A percentile compares a stretch with the other conserved stretches of the same genome.
These are phyloP conservation scores for Lodderomyces oxycetoniae DNA, from an alignment of 1,139 yeast genomes.

Conservation along the genomic window DNA sequence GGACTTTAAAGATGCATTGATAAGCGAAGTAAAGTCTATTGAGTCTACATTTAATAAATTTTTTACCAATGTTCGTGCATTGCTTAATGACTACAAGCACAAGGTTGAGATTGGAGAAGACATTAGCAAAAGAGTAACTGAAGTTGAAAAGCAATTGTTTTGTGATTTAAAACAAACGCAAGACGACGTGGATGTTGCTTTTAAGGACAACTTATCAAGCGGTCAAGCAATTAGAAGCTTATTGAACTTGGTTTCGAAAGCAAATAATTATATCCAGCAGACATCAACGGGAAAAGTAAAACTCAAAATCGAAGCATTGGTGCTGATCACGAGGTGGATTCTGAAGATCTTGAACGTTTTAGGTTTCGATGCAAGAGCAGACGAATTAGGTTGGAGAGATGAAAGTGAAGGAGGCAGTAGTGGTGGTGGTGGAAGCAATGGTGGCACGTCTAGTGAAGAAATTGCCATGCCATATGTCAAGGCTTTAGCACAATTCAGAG, in stretches of 20 bases:
- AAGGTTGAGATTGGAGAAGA: slow-evolving; percentile 41
- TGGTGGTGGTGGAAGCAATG: slow-evolving; percentile 9
- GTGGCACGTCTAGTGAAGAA: slow-evolving; percentile 61
- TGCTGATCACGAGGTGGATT: slow-evolving; percentile 62
- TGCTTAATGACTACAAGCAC: slow-evolving; percentile 57
- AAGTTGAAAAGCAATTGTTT: slow-evolving; percentile 52
- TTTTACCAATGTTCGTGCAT: slow-evolving; percentile 79
- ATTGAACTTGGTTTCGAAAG: slow-evolving; percentile 61
- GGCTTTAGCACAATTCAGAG: slow-evolving; percentile 75
- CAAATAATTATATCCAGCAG: slow-evolving; percentile 66
- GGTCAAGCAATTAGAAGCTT: slow-evolving; percentile 66
- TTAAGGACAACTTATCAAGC: slow-evolving; percentile 83
- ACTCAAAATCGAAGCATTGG: slow-evolving; percentile 61
- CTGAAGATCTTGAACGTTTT: slow-evolving; percentile 64
- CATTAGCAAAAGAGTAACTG: slow-evolving; percentile 52
- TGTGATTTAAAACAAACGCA: slow-evolving; percentile 51
- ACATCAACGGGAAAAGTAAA: slow-evolving; percentile 41
- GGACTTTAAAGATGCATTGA: slow-evolving; percentile 81
- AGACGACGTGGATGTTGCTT: slow-evolving; percentile 65
- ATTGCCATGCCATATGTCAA: slow-evolving; percentile 74
- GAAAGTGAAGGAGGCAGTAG: slow-evolving; percentile 13
- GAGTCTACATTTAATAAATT: slow-evolving; percentile 76
- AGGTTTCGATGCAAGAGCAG: slow-evolving; percentile 71
- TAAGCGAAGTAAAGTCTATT: slow-evolving; percentile 69
- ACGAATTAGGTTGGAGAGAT: slow-evolving; percentile 76